Conservation (phyloP, 768 basidiomycete genomes). For the Mycena albidolilacea region DNA sequence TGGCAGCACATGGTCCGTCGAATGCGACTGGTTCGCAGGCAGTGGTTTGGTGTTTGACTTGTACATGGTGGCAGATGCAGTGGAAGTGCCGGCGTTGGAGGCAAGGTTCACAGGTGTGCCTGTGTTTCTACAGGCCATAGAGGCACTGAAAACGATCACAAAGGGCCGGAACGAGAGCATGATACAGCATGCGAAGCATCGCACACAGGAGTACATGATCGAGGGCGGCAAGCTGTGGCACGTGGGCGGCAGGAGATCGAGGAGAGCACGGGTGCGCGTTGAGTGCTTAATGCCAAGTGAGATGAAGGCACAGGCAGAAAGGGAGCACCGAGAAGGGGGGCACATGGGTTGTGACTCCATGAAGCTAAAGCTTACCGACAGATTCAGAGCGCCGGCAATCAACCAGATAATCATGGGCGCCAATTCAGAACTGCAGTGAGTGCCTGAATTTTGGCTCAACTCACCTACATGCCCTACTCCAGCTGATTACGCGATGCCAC, state of each 20-base stretch:
- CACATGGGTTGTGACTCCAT: not conserved
- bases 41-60: not conserved
- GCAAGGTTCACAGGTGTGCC: slow-evolving; percentile 32
- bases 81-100: slow-evolving; percentile 8
- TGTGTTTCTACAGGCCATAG: slow-evolving; percentile 16
- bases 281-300: slow-evolving; percentile 23
- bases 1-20: not conserved
- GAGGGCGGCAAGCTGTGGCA: slow-evolving; percentile 30
- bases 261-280: slow-evolving; percentile 2
- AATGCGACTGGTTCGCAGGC: not conserved
- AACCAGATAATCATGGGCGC: not conserved
- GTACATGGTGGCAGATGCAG: slow-evolving; percentile 3
- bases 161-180: slow-evolving; percentile 31
- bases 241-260: not conserved
- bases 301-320: slow-evolving; percentile 1
- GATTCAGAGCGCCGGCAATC: not conserved
- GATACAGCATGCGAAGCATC: slow-evolving; percentile 13
- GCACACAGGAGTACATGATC: slow-evolving; percentile 21
- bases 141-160: slow-evolving; percentile 19
- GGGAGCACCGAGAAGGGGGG: not conserved
- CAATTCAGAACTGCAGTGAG: too few relatives aligned
- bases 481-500: too few relatives aligned
- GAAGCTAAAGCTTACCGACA: slow-evolving; percentile 1
- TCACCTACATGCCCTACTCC: too few relatives aligned
- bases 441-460: too few relatives aligned